A percentile compares a stretch with the other conserved stretches of the same genome.
These are phyloP conservation scores for Sesbania bispinosa DNA, from an alignment of 306 rosid genomes.

Conservation along the genomic window DNA sequence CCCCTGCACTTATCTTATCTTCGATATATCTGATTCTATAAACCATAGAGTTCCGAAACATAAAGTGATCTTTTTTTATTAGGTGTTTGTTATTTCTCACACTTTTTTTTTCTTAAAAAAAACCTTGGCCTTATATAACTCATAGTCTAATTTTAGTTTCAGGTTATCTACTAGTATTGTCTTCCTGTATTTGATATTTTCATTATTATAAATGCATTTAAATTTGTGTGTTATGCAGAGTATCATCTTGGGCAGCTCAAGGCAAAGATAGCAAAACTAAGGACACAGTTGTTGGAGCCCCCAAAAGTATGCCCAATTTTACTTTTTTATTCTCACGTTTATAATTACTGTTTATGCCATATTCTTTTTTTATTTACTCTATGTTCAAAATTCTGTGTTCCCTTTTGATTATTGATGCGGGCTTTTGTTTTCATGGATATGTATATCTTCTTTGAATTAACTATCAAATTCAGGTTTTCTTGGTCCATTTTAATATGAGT, in stretches of 20 bases:
- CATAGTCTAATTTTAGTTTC: neutral
- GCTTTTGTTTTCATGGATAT: neutral
- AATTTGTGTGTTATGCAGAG: slow-evolving; percentile 44
- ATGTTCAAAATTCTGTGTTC: neutral
- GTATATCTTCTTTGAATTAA: neutral
- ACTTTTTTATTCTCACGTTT: neutral
- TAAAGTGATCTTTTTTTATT: neutral
- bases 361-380: neutral
- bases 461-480: too few species aligned
- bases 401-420: neutral
- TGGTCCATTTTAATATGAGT: neutral
- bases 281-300: slow-evolving; percentile 97
- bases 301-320: slow-evolving; percentile 60
- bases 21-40: neutral
- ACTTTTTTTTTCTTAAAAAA: neutral
- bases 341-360: neutral
- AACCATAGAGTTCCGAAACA: neutral
- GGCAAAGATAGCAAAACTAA: slow-evolving; percentile 94
- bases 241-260: slow-evolving; percentile 99
- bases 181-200: neutral
- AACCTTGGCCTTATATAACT: neutral
- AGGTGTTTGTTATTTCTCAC: neutral
- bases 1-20: neutral
- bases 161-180: neutral
- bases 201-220: neutral